Percentiles rank a stretch among this genome's conserved stretches.
These are phyloP conservation scores for Paramecium caudatum DNA, from an alignment of 73 alveolate genomes.

Conservation along the genomic window DNA sequence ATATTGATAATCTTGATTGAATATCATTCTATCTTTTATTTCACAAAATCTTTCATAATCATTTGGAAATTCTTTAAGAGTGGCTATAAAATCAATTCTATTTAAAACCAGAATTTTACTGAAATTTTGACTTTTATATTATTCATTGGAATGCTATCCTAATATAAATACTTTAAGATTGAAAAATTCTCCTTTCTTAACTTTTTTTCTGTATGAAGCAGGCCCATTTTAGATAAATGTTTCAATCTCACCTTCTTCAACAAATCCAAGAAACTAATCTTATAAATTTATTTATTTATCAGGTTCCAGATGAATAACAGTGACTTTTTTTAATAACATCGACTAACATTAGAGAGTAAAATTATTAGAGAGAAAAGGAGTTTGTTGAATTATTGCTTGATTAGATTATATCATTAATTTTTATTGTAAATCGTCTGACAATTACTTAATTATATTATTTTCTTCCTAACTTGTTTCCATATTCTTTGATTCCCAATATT, in stretches of 20 bases:
- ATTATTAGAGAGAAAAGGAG: not conserved
- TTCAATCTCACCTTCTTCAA: constrained; percentile 64
- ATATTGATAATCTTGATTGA: not conserved
- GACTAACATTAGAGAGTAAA: constrained; percentile 22
- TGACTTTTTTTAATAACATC: not conserved
- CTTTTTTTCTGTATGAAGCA: not conserved
- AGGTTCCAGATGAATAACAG: constrained; percentile 22
- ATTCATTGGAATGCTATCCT: not conserved
- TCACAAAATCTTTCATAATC: constrained; percentile 56
- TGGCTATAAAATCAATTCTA: constrained; percentile 7
- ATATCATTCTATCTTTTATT: not conserved
- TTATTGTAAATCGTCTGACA: constrained; percentile 43
- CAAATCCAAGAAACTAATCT: not conserved
- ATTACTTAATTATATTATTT: constrained; percentile 38
- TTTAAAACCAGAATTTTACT: not conserved
- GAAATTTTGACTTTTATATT: constrained; percentile 7
- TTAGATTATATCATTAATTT: constrained; percentile 59
- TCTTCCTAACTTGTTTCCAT: constrained; percentile 44
- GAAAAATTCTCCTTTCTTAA: not conserved
- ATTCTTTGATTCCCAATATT: constrained; percentile 77
- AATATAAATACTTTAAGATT: not conserved
- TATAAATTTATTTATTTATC: constrained; percentile 35
- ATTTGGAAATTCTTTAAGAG: constrained; percentile 24
- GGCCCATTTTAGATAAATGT: not conserved
- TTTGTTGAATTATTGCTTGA: constrained; percentile 18